A percentile compares a stretch with the other conserved stretches of the same genome.
These are phyloP conservation scores for Simmondsia chinensis DNA, from an alignment of 148 eudicot species.

Conservation along the genomic window DNA sequence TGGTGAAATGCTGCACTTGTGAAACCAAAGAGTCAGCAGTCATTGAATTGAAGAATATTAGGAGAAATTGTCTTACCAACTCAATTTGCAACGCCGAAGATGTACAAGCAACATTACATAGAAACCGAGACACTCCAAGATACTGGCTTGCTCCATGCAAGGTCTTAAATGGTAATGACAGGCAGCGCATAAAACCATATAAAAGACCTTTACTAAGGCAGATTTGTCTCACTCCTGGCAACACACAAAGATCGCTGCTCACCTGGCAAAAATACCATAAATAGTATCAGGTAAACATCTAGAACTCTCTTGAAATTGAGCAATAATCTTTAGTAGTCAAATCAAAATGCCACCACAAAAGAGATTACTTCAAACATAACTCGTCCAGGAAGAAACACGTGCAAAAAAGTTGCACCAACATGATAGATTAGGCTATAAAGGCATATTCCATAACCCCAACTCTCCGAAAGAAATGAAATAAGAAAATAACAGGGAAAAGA, in stretches of 20 bases:
- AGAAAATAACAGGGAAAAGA: no score
- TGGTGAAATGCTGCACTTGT: background rate
- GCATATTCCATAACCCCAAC: no score
- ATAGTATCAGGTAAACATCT: background rate
- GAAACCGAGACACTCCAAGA: slow-evolving; percentile 41
- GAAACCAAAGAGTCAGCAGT: background rate
- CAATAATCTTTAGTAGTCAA: background rate
- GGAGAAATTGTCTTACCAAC: slow-evolving; percentile 40
- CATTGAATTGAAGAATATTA: background rate
- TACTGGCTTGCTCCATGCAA: slow-evolving; percentile 62
- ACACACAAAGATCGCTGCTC: slow-evolving; percentile 45
- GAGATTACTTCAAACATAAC: no score
- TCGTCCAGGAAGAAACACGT: no score
- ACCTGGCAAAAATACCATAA: slow-evolving; percentile 22
- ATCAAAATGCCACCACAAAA: no score
- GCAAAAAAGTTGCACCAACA: no score
- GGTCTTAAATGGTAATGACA: slow-evolving; percentile 65
- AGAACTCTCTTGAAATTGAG: background rate
- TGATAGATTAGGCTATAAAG: no score
- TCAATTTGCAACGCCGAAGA: slow-evolving; percentile 73
- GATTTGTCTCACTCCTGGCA: slow-evolving; percentile 72
- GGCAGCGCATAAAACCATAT: slow-evolving; percentile 58
- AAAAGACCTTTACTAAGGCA: slow-evolving; percentile 59
- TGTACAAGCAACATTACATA: slow-evolving; percentile 55
- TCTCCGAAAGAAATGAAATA: no score